A percentile compares a stretch with the other conserved stretches of the same genome.
Conservation (phyloP, 768 basidiomycete species). For the Lentinula aciculospora region DNA sequence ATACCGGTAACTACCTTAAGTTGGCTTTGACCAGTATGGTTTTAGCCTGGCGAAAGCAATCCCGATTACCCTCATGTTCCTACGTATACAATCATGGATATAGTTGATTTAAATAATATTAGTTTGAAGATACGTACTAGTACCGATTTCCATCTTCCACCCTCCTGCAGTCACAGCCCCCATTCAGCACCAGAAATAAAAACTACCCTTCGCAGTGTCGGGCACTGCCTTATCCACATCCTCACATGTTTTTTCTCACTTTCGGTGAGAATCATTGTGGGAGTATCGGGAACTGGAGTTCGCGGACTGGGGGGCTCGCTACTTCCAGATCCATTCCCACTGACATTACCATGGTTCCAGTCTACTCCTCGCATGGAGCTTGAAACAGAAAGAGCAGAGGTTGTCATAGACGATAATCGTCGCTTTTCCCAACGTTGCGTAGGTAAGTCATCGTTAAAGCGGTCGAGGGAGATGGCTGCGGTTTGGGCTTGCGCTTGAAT, state of each 20-base stretch:
- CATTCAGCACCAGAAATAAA: constrained; percentile 9
- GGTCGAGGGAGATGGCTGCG: not conserved
- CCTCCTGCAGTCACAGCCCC: not conserved
- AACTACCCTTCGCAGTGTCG: constrained; percentile 4
- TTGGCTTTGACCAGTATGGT: too few relatives aligned
- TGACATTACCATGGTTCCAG: not conserved
- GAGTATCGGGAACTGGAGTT: not conserved
- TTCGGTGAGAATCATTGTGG: not conserved
- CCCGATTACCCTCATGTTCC: too few relatives aligned
- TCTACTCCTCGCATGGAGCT: constrained; percentile 4
- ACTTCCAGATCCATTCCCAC: not conserved
- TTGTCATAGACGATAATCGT: not conserved
- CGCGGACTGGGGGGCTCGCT: not conserved
- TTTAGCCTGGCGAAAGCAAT: too few relatives aligned
- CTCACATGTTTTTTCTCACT: constrained; percentile 5
- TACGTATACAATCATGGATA: too few relatives aligned
- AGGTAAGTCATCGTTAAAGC: not conserved
- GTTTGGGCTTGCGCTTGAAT: not conserved
- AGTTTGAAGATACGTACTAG: not conserved
- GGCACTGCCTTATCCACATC: constrained; percentile 9
- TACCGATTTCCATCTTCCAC: not conserved
- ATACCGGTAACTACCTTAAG: too few relatives aligned
- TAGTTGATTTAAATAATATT: not conserved
- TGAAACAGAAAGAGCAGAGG: not conserved
- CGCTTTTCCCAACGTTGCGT: not conserved